Evolutionary conservation across 2,329 filamentous ascomycete genomes (phyloP), one percentile per base, ranked within the genome.

Genomic region (Colletotrichum neosansevieriae): DNA sequence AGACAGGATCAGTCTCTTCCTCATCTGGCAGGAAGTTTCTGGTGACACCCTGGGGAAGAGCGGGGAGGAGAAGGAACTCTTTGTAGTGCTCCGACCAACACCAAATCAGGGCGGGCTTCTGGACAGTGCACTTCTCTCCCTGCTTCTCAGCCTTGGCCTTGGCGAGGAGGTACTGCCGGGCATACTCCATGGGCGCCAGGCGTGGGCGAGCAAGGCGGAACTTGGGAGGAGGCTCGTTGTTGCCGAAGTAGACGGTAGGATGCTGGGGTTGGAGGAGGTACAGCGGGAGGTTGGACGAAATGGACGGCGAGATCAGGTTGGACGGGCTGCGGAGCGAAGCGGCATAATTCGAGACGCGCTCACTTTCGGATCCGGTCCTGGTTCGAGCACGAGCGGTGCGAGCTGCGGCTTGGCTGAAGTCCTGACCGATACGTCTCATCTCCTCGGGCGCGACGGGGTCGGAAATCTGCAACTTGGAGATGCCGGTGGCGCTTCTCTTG

Each of bases 141-240:
- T 79, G 73, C 19, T 68, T 73, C 15, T 75, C 72, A 12, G 76
- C 73, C 13, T 70, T 63, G 5, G 76, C 73, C 49, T 78, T 75
- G 51, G 79, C 76, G 2, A 82, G 66, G 38, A 80, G 72, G 53
- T 78, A 79, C 6, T 75, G 70, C 7, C 80, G 76, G 9, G 74
- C 64, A 54, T 82, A 82, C 49, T 82, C 80, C 79, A 82, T 80
- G 1, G 79, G 78, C 1, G 80, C 81, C 4, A 82, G 56, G 0
- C 79, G 76, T 0, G 66, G 66, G 4, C 53, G 56, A 5, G 66
- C 66, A 21, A 60, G 61, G 29, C 66, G 54, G n/a, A 69, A 69
- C 19, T 56, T 54, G 1, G 66, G 66, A 7, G 66, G 61, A 17
- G 61, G 47, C 19, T 69, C 54, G 17, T 65, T 69, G 11, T 19